Conservation (phyloP, 2,329 filamentous ascomycete species). For the Biscogniauxia marginata region DNA sequence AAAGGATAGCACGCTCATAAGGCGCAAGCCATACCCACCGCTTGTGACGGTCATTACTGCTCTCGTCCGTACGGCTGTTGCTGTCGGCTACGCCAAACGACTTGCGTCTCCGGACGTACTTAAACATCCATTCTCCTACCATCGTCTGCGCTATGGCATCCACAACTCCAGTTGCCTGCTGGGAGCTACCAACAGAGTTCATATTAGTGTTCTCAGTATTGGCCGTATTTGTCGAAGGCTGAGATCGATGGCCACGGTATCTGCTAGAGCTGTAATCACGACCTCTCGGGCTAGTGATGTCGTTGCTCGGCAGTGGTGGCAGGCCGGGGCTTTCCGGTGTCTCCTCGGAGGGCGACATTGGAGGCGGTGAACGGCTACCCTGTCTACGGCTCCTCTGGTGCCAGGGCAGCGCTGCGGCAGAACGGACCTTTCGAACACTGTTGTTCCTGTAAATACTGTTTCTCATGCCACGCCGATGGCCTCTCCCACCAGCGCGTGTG, state of each 20-base stretch:
- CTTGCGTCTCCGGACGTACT: slow-evolving; percentile 83
- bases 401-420: slow-evolving; percentile 69
- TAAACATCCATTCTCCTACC: slow-evolving; percentile 98
- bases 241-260: slow-evolving; percentile 51
- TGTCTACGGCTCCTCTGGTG: slow-evolving; percentile 49
- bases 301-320: slow-evolving; percentile 72
- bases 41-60: slow-evolving; percentile 80
- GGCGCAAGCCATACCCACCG: slow-evolving; percentile 98
- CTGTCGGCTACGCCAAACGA: slow-evolving; percentile 80
- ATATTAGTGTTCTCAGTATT: slow-evolving; percentile 44
- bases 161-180: slow-evolving; percentile 77
- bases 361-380: slow-evolving; percentile 60
- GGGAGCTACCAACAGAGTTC: slow-evolving; percentile 55
- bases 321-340: slow-evolving; percentile 67
- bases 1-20: slow-evolving; percentile 93
- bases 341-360: slow-evolving; percentile 66
- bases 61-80: slow-evolving; percentile 65
- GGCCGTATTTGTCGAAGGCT: slow-evolving; percentile 59
- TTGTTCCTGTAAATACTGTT: slow-evolving; percentile 52
- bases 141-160: slow-evolving; percentile 97
- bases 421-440: slow-evolving; percentile 81
- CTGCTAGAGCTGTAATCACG: slow-evolving; percentile 39
- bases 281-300: slow-evolving; percentile 62
- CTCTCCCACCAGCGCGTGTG: slow-evolving; percentile 56
- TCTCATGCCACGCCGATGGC: slow-evolving; percentile 51